These are phyloP conservation scores for Iberis pinnata DNA, from an alignment of 345 rosid species.

Conservation along the genomic window DNA sequence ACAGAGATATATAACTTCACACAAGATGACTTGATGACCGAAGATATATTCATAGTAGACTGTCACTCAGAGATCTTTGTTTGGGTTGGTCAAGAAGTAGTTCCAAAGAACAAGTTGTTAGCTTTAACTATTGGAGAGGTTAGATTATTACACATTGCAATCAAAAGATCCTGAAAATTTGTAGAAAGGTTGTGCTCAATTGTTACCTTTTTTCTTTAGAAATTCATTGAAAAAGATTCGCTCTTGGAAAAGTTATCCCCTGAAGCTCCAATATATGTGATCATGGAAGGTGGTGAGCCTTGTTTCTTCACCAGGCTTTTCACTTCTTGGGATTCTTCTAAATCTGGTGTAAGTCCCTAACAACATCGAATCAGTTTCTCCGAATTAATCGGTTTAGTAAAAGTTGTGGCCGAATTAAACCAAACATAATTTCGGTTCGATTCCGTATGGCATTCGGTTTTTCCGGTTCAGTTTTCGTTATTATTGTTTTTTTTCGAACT, in stretches of 20 bases:
- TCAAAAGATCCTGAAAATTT: background rate
- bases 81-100: constrained; percentile 93
- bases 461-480: no score
- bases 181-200: constrained; percentile 19
- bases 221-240: constrained; percentile 73
- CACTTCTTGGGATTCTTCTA: constrained; percentile 73
- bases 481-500: no score
- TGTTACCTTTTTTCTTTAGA: constrained; percentile 34
- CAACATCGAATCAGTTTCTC: background rate
- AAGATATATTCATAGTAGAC: constrained; percentile 83
- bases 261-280: constrained; percentile 66
- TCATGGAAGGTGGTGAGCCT: constrained; percentile 93
- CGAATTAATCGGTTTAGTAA: no score
- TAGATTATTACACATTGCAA: constrained; percentile 14
- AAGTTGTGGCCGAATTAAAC: background rate
- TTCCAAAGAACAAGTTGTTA: constrained; percentile 53
- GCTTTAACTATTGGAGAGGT: constrained; percentile 89
- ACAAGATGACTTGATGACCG: constrained; percentile 98
- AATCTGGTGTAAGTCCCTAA: constrained; percentile 52
- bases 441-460: no score
- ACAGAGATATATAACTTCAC: constrained; percentile 78
- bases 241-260: constrained; percentile 63
- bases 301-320: constrained; percentile 88
- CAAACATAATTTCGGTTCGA: no score
- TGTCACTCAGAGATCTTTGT: constrained; percentile 79